These are phyloP conservation scores for Stachybotrys elegans DNA, from an alignment of 2,329 filamentous ascomycete genomes.

Conservation along the genomic window DNA sequence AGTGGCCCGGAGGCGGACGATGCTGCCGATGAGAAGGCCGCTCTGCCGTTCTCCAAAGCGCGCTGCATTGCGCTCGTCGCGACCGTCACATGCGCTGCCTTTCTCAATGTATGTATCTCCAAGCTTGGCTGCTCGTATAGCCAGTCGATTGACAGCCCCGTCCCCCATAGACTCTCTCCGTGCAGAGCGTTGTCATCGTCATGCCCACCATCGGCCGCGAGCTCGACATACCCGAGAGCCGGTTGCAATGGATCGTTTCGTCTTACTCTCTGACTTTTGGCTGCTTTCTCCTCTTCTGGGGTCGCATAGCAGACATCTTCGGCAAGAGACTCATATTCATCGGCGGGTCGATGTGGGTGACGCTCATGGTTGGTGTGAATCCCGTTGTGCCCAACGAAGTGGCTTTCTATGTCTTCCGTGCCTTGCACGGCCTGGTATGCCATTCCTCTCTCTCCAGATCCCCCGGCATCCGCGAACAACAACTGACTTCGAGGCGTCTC, in stretches of 20 bases:
- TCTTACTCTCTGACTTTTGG: constrained; percentile 62
- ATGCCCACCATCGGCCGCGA: constrained; percentile 55
- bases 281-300: constrained; percentile 64
- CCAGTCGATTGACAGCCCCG: no score
- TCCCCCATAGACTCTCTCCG: constrained; percentile 18
- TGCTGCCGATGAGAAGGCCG: constrained; percentile 16
- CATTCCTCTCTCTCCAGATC: not conserved
- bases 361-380: constrained; percentile 51
- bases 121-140: no score
- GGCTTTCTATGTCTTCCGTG: constrained; percentile 61
- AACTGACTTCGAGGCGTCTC: not conserved
- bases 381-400: constrained; percentile 64
- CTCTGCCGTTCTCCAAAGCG: constrained; percentile 40
- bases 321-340: constrained; percentile 63
- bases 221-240: constrained; percentile 50
- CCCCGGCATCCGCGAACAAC: not conserved
- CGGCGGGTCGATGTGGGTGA: constrained; percentile 58
- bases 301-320: constrained; percentile 61
- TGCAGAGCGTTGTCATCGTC: constrained; percentile 23
- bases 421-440: constrained; percentile 55
- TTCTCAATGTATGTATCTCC: constrained; percentile 41
- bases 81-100: constrained; percentile 50
- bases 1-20: no score
- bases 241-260: constrained; percentile 63
- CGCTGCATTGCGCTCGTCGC: constrained; percentile 49